Evolutionary conservation across 257 asterid species (phyloP).

Genomic region (Solanum virginianum): DNA sequence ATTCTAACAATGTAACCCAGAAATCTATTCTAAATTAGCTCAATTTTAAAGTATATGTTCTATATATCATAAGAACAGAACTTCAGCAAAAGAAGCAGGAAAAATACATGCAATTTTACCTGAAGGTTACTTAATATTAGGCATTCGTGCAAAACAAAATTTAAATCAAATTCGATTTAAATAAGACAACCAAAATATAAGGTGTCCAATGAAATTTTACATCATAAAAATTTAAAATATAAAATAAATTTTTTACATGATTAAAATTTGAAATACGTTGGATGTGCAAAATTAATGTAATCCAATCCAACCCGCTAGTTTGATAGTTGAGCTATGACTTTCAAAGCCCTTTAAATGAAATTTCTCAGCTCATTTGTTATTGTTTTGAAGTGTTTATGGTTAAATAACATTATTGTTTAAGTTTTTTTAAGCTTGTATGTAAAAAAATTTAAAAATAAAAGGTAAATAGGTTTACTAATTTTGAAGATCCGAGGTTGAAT

Average conservation of each 20-base stretch:
- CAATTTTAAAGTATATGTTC: too few species aligned
- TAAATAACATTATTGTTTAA: background rate
- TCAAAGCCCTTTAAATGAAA: background rate
- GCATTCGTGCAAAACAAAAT: background rate
- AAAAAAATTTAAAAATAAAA: background rate
- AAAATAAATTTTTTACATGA: background rate
- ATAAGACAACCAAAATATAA: background rate
- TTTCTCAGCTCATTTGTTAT: background rate
- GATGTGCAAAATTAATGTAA: background rate
- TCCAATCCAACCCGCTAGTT: background rate
- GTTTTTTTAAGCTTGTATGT: background rate
- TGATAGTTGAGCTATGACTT: background rate
- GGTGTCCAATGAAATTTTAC: background rate
- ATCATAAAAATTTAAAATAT: too few species aligned
- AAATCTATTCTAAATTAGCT: too few species aligned
- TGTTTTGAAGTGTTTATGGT: background rate
- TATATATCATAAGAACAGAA: too few species aligned
- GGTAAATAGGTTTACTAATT: background rate
- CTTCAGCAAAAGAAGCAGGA: too few species aligned
- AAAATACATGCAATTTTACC: too few species aligned
- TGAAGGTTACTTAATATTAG: too few species aligned
- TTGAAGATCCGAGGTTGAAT: background rate
- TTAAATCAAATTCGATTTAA: background rate
- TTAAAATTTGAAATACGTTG: background rate
- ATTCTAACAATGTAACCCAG: too few species aligned